Percentiles rank a stretch among this genome's conserved stretches.
phyloP scores from a whole-genome alignment of 78 protist species.

The Dictyostelium brefeldianum region DNA sequence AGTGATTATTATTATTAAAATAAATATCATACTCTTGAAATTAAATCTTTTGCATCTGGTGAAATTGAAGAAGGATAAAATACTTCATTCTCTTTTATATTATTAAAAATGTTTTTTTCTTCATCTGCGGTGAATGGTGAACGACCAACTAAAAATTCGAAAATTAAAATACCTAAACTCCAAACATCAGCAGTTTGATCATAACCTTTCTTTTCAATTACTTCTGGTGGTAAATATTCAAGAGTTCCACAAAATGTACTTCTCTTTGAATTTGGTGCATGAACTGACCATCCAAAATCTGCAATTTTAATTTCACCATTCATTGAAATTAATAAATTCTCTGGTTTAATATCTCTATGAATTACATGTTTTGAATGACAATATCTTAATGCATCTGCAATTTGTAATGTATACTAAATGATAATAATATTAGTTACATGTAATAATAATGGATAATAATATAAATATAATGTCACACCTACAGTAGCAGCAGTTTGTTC shows the following conservation, averaged over 20 bases:
- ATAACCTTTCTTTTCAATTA: constrained; percentile 89
- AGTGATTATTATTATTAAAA: not conserved
- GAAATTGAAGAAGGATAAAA: constrained; percentile 62
- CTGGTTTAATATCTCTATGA: constrained; percentile 99
- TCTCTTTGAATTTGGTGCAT: constrained; percentile 88
- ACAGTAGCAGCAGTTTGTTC: constrained; percentile 86
- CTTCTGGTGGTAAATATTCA: constrained; percentile 97
- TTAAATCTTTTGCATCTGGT: constrained; percentile 64
- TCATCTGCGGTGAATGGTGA: constrained; percentile 49
- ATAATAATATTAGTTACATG: not conserved
- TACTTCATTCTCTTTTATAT: constrained; percentile 15
- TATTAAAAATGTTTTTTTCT: constrained; percentile 18
- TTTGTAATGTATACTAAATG: constrained; percentile 84
- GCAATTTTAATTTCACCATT: constrained; percentile 97
- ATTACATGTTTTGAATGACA: constrained; percentile 94
- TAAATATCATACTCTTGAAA: constrained; percentile 15
- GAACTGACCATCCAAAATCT: constrained; percentile 99
- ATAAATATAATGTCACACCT: not conserved
- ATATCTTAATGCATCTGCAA: constrained; percentile 92
- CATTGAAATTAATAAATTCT: constrained; percentile 88
- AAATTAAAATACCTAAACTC: constrained; percentile 90
- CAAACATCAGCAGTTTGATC: constrained; percentile 96
- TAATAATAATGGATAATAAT: not conserved
- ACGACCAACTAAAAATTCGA: constrained; percentile 66
- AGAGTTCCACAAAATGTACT: constrained; percentile 99